Percentiles rank a stretch among this genome's conserved stretches.
Evolutionary conservation across 164 flowering plant species (phyloP).

Genomic region (Chimonanthus salicifolius): DNA sequence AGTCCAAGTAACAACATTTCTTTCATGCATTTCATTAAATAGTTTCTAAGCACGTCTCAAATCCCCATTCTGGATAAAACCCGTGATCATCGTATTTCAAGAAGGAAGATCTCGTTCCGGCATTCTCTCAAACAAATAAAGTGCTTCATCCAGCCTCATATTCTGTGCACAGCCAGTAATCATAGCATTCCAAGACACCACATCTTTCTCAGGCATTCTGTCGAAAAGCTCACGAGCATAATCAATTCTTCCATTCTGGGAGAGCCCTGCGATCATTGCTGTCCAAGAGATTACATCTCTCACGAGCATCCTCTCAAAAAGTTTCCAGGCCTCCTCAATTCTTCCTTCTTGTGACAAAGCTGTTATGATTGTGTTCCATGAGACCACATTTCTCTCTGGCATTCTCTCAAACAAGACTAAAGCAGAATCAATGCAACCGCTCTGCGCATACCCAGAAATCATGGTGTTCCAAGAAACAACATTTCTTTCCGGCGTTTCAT

Average conservation of each 20-base stretch:
- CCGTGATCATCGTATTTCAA: conserved; percentile 11
- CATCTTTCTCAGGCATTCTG: conserved; percentile 10
- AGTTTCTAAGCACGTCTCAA: conserved; percentile 2
- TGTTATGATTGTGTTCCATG: conserved; percentile 14
- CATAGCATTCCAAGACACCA: conserved; percentile 16
- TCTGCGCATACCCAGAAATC: conserved; percentile 13
- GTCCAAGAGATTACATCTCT: conserved; percentile 12
- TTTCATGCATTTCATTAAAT: conserved; percentile 3
- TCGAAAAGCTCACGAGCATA: conserved; percentile 4
- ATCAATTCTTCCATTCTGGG: conserved; percentile 12
- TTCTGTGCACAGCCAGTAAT: conserved; percentile 11
- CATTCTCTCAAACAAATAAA: conserved; percentile 6
- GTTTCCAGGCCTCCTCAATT: conserved; percentile 10
- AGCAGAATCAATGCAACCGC: conserved; percentile 5
- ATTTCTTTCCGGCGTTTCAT: conserved; percentile 13
- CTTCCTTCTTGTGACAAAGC: conserved; percentile 10
- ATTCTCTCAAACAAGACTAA: conserved; percentile 4
- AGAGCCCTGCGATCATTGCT: conserved; percentile 7
- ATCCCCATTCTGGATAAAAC: conserved; percentile 12
- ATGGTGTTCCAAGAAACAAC: conserved; percentile 18
- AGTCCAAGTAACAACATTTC: conserved; percentile 12
- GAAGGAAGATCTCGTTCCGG: conserved; percentile 10
- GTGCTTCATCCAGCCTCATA: conserved; percentile 4
- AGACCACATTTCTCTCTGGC: conserved; percentile 12
- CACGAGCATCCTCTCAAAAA: conserved; percentile 9